phyloP scores from a whole-genome alignment of 805 yeast genomes.

The Kazachstania africana region DNA sequence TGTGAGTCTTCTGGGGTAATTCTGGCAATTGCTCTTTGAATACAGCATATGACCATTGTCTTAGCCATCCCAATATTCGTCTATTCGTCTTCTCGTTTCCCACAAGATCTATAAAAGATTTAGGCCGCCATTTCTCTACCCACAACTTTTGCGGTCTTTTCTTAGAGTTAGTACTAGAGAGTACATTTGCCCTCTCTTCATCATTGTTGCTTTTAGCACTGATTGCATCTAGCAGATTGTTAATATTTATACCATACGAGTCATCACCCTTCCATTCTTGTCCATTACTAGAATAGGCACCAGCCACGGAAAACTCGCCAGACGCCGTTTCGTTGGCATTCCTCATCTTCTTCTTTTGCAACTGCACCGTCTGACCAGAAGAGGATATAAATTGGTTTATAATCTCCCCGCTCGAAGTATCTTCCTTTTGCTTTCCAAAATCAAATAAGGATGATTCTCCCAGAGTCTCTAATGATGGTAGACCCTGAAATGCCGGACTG shows the following conservation, averaged over 20 bases:
- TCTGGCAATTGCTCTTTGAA: constrained; percentile 34
- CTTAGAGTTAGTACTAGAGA: neutral
- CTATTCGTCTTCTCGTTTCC: constrained; percentile 62
- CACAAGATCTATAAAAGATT: constrained; percentile 47
- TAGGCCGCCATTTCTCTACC: constrained; percentile 65
- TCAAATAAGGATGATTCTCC: too few species aligned
- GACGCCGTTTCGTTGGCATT: too few species aligned
- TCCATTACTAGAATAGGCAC: neutral
- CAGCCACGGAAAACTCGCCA: too few species aligned
- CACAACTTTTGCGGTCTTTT: constrained; percentile 19
- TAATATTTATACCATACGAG: constrained; percentile 30
- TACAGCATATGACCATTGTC: constrained; percentile 53
- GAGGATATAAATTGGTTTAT: neutral
- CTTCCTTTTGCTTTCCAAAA: too few species aligned
- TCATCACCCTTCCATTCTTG: constrained; percentile 18
- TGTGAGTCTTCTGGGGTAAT: constrained; percentile 5
- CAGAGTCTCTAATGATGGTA: too few species aligned
- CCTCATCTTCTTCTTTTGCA: too few species aligned
- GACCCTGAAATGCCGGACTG: too few species aligned
- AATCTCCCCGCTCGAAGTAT: too few species aligned
- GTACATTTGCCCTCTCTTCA: neutral
- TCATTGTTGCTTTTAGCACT: constrained; percentile 10
- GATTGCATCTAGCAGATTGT: constrained; percentile 26
- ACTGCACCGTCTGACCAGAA: neutral
- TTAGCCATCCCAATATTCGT: constrained; percentile 47